These are phyloP conservation scores for Neonectria punicea DNA, from an alignment of 2,329 filamentous ascomycete species.

Conservation along the genomic window DNA sequence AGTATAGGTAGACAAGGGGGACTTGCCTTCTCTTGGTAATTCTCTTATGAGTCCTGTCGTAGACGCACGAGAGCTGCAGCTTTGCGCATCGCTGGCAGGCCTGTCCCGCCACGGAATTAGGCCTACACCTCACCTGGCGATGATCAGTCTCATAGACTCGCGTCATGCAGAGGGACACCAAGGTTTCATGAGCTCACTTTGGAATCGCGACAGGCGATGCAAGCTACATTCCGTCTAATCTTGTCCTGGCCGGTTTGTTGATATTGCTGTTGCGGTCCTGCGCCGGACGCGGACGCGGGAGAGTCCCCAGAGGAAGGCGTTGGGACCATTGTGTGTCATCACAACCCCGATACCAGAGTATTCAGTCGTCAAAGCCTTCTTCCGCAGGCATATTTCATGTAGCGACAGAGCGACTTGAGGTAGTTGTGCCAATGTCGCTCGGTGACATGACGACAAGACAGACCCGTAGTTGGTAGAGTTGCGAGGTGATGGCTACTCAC, in stretches of 20 bases:
- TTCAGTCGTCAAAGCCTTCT: slow-evolving; percentile 9
- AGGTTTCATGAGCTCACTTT: slow-evolving; percentile 47
- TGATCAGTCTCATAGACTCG: slow-evolving; percentile 20
- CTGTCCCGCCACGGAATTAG: slow-evolving; percentile 51
- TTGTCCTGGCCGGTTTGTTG: slow-evolving; percentile 38
- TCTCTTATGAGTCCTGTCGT: slow-evolving; percentile 60
- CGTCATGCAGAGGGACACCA: not conserved
- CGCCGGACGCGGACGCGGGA: slow-evolving; percentile 38
- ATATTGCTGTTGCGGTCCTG: slow-evolving; percentile 24
- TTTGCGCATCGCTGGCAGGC: slow-evolving; percentile 59
- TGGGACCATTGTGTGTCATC: slow-evolving; percentile 44
- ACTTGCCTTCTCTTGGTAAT: slow-evolving; percentile 56
- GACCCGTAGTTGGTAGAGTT: slow-evolving; percentile 12
- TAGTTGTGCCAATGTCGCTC: slow-evolving; percentile 13
- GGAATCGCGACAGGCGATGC: slow-evolving; percentile 53
- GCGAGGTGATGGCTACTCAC: slow-evolving; percentile 1
- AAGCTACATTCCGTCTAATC: slow-evolving; percentile 52
- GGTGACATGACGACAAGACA: slow-evolving; percentile 9
- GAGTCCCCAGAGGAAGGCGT: slow-evolving; percentile 46
- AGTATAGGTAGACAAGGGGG: not conserved
- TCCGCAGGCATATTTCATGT: slow-evolving; percentile 16
- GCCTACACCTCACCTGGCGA: slow-evolving; percentile 56
- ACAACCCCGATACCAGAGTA: slow-evolving; percentile 21
- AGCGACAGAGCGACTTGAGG: slow-evolving; percentile 1
- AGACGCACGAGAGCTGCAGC: slow-evolving; percentile 55